Evolutionary conservation across 371 early-diverging fungal species (phyloP).

Genomic region (Conidiobolus incongruus): DNA sequence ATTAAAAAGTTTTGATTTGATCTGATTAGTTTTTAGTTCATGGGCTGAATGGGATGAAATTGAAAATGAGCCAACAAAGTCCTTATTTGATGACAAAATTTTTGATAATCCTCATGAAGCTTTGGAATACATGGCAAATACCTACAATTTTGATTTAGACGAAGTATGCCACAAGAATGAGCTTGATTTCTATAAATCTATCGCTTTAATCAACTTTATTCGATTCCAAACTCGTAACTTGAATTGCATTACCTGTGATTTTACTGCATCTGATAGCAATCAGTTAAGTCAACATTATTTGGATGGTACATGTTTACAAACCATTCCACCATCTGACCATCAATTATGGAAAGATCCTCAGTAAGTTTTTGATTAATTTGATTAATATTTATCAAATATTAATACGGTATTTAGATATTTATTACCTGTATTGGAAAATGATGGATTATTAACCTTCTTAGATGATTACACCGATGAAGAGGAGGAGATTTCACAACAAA

Average conservation of each 20-base stretch:
- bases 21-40: conserved; percentile 10
- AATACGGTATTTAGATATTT: conserved; percentile 16
- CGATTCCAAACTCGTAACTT: conserved; percentile 39
- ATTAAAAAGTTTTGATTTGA: neutral
- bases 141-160: conserved; percentile 53
- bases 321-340: conserved; percentile 21
- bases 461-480: conserved; percentile 33
- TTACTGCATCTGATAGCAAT: conserved; percentile 17
- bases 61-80: conserved; percentile 35
- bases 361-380: conserved; percentile 9
- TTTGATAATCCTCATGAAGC: conserved; percentile 33
- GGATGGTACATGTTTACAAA: conserved; percentile 17
- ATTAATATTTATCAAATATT: neutral
- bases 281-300: conserved; percentile 25
- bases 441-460: conserved; percentile 62
- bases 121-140: conserved; percentile 42
- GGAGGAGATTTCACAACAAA: neutral
- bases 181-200: conserved; percentile 63
- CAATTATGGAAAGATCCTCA: conserved; percentile 55
- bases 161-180: conserved; percentile 20
- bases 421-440: conserved; percentile 65
- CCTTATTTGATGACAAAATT: conserved; percentile 48
- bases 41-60: conserved; percentile 71
- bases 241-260: conserved; percentile 47
- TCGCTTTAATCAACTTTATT: conserved; percentile 72